Base-by-base conservation (phyloP, 768 basidiomycete genomes). In the Collybia sp. region DNA sequence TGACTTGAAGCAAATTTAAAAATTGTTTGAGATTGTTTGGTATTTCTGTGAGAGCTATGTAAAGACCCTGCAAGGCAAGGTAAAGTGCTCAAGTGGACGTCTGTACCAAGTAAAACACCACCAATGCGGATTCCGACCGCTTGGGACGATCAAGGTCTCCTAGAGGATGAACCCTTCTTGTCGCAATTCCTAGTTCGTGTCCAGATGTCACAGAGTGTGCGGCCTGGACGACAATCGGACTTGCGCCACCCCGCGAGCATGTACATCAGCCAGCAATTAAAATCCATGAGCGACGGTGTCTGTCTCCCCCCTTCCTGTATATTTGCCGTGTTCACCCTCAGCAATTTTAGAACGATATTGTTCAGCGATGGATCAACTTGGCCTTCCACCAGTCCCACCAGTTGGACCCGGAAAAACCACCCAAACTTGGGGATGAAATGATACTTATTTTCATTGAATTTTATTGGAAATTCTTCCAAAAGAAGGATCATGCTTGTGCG, bases 121-220 rank as follows among this genome's bases (percentile, higher is more conserved):
- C 30, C 32, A 13, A 61, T 61, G 58, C 53, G 53, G 38, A 30
- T 42, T 40, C 63, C 60, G 15, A 12, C 5, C 12, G 36, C 47
- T 11, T 62, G 59, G 53, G 43, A 59, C 44, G 65, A 67, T 44
- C 43, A 15, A n/a, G 8, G 40, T 17, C 55, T 61, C 30, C 51
- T 62, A 12, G 25, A 56, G 8, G 45, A 57, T 40, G 53, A 57
- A 31, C 56, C 56, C 6, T 50, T 52, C 41, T 16, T 2, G 6
- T 42, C 47, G 5, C n/a, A 33, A 16, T 53, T 57, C 30, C 6
- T 16, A 42, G 16, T 20, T 13, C 35, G 35, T 37, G 35, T 18
- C 10, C 4, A 25, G 25, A 25, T 25, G 25, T 25, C 25, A 3
- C 25, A 25, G 25, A 25, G 25, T 25, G 8, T 25, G 25, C 25